phyloP scores from a whole-genome alignment of 148 eudicot species.

The Rhododendron simsii region DNA sequence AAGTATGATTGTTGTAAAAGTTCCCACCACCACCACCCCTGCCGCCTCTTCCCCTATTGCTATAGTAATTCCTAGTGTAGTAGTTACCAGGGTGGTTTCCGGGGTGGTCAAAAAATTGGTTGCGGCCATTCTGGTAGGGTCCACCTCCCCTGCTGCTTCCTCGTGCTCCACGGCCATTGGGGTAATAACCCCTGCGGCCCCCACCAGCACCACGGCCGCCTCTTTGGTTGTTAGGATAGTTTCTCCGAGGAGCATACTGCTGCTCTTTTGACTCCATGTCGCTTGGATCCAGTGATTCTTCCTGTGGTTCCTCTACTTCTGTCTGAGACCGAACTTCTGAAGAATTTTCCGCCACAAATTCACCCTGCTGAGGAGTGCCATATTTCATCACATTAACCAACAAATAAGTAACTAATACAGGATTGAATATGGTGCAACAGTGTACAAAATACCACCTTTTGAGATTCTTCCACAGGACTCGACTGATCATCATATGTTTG shows the following conservation, averaged over 20 bases:
- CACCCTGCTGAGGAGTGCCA: conserved; percentile 35
- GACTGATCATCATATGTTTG: conserved; percentile 38
- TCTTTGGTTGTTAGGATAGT: conserved; percentile 39
- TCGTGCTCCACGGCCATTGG: conserved; percentile 80
- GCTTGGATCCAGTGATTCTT: conserved; percentile 21
- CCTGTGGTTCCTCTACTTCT: conserved; percentile 28
- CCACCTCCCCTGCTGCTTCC: conserved; percentile 59
- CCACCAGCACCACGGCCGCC: conserved; percentile 65
- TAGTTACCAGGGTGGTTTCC: conserved; percentile 49
- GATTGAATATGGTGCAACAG: neutral
- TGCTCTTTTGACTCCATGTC: conserved; percentile 37
- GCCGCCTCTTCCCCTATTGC: conserved; percentile 40
- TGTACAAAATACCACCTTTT: conserved; percentile 33
- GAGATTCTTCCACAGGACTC: conserved; percentile 42
- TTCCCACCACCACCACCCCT: conserved; percentile 27
- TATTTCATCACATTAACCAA: neutral
- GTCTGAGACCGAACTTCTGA: conserved; percentile 32
- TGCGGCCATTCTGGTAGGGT: conserved; percentile 64
- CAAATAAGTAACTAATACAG: neutral
- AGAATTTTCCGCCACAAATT: conserved; percentile 29
- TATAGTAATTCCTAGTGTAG: conserved; percentile 47
- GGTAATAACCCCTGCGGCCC: conserved; percentile 56
- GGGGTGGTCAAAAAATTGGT: conserved; percentile 53
- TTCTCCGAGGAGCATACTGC: conserved; percentile 37
- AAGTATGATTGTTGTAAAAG: conserved; percentile 31